Evolutionary conservation across 225 moss, liverwort and hornwort species (phyloP).

Genomic region (Pseudoscleropodium purum): DNA sequence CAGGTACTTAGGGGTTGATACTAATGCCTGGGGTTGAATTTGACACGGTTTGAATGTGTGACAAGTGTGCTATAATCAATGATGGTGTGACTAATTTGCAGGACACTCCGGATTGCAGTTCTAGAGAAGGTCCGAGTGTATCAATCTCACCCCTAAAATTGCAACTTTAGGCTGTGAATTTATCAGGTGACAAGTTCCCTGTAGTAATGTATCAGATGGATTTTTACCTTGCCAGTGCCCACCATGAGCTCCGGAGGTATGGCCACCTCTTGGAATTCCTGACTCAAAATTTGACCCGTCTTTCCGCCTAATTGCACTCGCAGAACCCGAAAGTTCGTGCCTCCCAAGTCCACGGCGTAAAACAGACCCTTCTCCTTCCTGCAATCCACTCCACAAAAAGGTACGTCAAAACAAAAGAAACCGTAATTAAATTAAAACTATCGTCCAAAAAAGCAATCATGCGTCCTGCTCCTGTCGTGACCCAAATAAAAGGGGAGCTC

Average conservation of each 20-base stretch:
- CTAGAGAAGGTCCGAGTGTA: neutral
- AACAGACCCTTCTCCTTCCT: conserved; percentile 79
- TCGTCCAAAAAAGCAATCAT: neutral
- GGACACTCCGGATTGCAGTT: neutral
- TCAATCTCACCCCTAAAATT: neutral
- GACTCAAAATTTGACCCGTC: conserved; percentile 69
- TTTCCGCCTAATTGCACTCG: conserved; percentile 87
- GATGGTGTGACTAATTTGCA: neutral
- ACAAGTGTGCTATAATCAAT: neutral
- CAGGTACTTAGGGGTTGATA: neutral
- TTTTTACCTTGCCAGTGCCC: conserved; percentile 68
- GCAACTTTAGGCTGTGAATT: neutral
- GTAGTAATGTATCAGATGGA: neutral
- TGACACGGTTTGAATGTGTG: neutral
- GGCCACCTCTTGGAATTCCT: conserved; percentile 85
- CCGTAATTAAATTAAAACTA: neutral
- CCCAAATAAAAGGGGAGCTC: neutral
- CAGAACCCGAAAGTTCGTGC: conserved; percentile 92
- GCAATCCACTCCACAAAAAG: neutral
- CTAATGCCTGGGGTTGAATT: neutral
- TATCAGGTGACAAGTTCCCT: neutral
- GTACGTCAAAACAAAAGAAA: neutral
- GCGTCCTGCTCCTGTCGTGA: neutral
- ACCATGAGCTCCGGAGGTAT: conserved; percentile 87
- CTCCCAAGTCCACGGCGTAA: conserved; percentile 93